Evolutionary conservation across 164 flowering plant species (phyloP), one percentile per base, ranked within the genome.

Genomic region (Dillenia turbinata): DNA sequence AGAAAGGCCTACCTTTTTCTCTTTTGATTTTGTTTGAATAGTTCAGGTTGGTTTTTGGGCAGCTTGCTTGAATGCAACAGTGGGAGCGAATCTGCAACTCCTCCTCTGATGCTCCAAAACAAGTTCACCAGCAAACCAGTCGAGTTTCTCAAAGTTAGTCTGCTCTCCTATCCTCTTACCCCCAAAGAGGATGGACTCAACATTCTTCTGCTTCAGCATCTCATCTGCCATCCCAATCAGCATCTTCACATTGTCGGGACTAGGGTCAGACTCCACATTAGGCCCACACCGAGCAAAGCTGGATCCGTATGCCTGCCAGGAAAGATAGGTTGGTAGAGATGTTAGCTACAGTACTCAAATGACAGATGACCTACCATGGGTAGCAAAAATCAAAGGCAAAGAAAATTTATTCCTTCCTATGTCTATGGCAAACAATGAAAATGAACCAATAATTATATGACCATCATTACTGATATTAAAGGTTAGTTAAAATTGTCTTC

Each of bases 51-150:
- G 15, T 54, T 74, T 85, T 10, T 79, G 71, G 33, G 79, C 56
- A 50, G 85, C 84, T 79, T 87, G 99, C 77, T 94, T 94, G 85
- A 94, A 85, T 47, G 89, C 97, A 69, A 94, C 97, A 66, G 98
- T 94, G 77, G 99, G 99, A 74, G 96, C 91, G 57, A 91, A 86
- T 67, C 99, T 73, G 81, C 88, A 82, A 69, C 92, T 89, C 84
- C 99, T 85, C 85, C 93, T 87, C 79, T 88, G 89, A 73, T 91
- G 97, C 77, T 94, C 99, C 50, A 71, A 66, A 59, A 94, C 91
- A 49, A 91, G 86, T 67, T 94, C 90, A 44, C 85, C 89, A 0
- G 96, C 96, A 55, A 94, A 85, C 97, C 96, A 91, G 50, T 94
- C 98, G 7, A 93, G 86, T 56, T 82, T 90, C 79, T 90, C 98